These are phyloP conservation scores for Amylocystis lapponica DNA, from an alignment of 768 basidiomycete genomes.

Conservation along the genomic window DNA sequence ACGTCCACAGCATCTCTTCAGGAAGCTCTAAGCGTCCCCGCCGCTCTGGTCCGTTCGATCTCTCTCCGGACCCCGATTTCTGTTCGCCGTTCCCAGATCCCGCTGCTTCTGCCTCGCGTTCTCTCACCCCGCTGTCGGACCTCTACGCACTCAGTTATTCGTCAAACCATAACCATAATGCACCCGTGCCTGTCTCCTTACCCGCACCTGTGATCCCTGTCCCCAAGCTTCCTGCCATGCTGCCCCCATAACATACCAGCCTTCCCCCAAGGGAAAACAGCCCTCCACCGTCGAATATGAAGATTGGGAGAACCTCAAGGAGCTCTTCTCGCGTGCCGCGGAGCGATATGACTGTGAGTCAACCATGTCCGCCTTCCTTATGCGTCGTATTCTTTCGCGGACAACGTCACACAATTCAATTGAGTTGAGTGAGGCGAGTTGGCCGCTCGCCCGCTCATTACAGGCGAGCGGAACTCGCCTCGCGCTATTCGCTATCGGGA, in stretches of 20 bases:
- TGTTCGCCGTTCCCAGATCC: constrained; percentile 5
- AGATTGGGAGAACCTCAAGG: constrained; percentile 67
- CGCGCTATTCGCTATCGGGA: too few relatives aligned
- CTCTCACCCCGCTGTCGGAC: constrained; percentile 5
- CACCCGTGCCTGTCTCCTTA: not conserved
- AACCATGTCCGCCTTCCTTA: not conserved
- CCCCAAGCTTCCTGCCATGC: constrained; percentile 1
- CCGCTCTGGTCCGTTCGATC: constrained; percentile 14
- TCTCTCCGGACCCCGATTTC: constrained; percentile 3
- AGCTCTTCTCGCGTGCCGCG: constrained; percentile 50
- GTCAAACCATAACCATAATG: not conserved
- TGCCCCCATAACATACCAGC: constrained; percentile 2
- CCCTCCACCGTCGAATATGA: constrained; percentile 25
- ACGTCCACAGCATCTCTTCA: constrained; percentile 11
- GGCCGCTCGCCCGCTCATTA: too few relatives aligned
- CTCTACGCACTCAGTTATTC: not conserved
- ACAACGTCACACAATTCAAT: too few relatives aligned
- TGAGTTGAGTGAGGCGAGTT: too few relatives aligned
- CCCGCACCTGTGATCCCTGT: constrained; percentile 1
- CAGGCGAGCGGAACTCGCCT: too few relatives aligned
- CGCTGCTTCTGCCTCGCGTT: constrained; percentile 2
- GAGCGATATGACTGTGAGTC: constrained; percentile 55
- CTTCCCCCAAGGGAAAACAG: constrained; percentile 8
- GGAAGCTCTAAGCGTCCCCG: constrained; percentile 22
- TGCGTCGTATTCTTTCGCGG: not conserved